Evolutionary conservation across 352 stramenopile genomes (phyloP), one percentile per base, ranked within the genome.

Genomic region (Pythium dissimile): DNA sequence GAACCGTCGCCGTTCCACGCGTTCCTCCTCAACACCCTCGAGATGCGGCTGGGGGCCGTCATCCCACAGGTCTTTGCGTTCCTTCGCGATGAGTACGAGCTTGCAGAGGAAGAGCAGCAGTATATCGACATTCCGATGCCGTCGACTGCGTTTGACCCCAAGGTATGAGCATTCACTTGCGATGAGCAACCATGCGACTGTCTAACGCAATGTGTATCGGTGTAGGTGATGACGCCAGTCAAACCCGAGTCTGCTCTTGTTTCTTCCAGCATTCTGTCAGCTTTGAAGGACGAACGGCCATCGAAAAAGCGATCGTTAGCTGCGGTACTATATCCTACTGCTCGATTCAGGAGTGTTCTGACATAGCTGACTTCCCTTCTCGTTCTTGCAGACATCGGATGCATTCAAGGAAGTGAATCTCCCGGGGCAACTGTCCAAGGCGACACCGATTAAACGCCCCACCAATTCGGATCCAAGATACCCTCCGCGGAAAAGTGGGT

Each of bases 1-100:
- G 64, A 66, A 16, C 75, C 67, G 12, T 88, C 85, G 23, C 80
- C 80, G 11, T 94, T 94, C 57, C 77, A 89, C 31, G 48, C 75
- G 12, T 89, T 93, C 27, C 45, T 94, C 5, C 46, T 84, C 41
- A 69, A 77, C 8, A 55, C 82, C 13, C 49, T 94, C 3, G 64
- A 72, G 23, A 63, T 59, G 2, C 70, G 63, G 47, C 66, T 94
- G 5, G 50, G 74, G 20, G 20, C 56, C 5, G 46, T 77, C 9
- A 11, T 89, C 3, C 81, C 83, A 4, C 54, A 74, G 21, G 54
- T 90, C 10, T 60, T 91, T 37, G 61, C 61, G 13, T 77, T 72
- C 53, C 53, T 93, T 20, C 62, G 80, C 21, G 67, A 66, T 9
- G 46, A 46, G 7, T 89, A 89, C 20, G 85, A 94, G 26, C 69